phyloP scores from a whole-genome alignment of 176 grass and related monocot genomes.

The Hordeum marinum region DNA sequence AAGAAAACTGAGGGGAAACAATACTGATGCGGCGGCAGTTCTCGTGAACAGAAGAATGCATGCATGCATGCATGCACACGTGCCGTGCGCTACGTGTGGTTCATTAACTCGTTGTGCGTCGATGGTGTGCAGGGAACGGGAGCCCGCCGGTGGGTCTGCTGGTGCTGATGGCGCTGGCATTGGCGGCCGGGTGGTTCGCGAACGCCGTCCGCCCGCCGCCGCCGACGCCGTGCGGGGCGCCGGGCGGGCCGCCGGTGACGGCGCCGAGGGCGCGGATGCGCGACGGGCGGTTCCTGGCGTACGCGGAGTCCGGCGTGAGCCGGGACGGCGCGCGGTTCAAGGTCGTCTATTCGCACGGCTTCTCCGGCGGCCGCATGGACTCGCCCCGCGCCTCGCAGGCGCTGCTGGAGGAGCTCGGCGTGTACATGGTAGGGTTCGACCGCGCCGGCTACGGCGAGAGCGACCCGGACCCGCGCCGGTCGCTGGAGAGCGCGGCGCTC shows the following conservation, averaged over 20 bases:
- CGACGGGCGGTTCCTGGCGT: conserved; percentile 78
- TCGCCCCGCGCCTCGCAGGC: conserved; percentile 51
- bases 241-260: conserved; percentile 64
- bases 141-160: conserved; percentile 26
- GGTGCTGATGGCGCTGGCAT: conserved; percentile 24
- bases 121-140: conserved; percentile 11
- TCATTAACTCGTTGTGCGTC: background rate
- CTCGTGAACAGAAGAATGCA: background rate
- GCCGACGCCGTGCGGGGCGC: conserved; percentile 49
- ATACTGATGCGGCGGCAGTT: background rate
- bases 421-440: conserved; percentile 80
- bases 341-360: conserved; percentile 88
- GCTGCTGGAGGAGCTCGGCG: conserved; percentile 55
- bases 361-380: conserved; percentile 70
- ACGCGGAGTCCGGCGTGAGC: conserved; percentile 66
- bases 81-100: background rate
- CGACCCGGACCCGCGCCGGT: conserved; percentile 55
- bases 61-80: background rate
- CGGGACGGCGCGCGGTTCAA: conserved; percentile 52
- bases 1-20: background rate
- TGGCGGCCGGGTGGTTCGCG: conserved; percentile 26
- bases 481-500: conserved; percentile 44
- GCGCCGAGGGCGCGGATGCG: conserved; percentile 47
- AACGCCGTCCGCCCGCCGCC: conserved; percentile 42
- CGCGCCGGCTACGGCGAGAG: conserved; percentile 81